Evolutionary conservation across 306 rosid species (phyloP).

Genomic region (Cucurbita pepo): DNA sequence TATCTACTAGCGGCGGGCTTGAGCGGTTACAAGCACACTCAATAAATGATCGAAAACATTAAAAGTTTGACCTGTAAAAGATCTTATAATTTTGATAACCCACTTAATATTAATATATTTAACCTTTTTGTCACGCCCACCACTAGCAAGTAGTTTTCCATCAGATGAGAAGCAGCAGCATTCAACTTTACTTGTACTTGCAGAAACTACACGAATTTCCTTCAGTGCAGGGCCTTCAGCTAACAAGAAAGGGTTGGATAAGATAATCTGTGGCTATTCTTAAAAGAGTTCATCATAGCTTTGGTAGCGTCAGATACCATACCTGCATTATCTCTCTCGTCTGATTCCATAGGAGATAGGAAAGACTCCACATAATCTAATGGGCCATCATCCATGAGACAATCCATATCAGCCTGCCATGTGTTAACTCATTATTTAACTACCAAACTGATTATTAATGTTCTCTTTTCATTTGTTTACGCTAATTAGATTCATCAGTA

Average conservation of each 20-base stretch:
- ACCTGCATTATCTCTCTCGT: conserved; percentile 24
- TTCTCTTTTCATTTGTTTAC: background rate
- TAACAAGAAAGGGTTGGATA: conserved; percentile 9
- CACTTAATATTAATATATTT: background rate
- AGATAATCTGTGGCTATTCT: background rate
- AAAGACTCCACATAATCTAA: conserved; percentile 38
- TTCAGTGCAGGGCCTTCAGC: conserved; percentile 27
- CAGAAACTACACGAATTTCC: conserved; percentile 31
- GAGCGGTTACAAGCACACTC: background rate
- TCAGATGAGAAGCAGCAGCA: conserved; percentile 81
- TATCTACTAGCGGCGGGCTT: too few species aligned
- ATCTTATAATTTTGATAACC: background rate
- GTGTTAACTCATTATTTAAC: background rate
- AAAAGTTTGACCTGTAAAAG: background rate
- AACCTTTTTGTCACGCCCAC: conserved; percentile 74
- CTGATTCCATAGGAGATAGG: conserved; percentile 31
- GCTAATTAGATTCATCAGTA: background rate
- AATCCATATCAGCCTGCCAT: background rate
- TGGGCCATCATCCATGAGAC: conserved; percentile 40
- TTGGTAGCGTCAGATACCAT: conserved; percentile 21
- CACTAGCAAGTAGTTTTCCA: conserved; percentile 80
- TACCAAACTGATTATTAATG: background rate
- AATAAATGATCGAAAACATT: background rate
- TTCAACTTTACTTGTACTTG: conserved; percentile 47
- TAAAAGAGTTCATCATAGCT: conserved; percentile 25